Base-by-base conservation (phyloP, 2,329 filamentous ascomycete species). In the Ophiostoma sp. region DNA sequence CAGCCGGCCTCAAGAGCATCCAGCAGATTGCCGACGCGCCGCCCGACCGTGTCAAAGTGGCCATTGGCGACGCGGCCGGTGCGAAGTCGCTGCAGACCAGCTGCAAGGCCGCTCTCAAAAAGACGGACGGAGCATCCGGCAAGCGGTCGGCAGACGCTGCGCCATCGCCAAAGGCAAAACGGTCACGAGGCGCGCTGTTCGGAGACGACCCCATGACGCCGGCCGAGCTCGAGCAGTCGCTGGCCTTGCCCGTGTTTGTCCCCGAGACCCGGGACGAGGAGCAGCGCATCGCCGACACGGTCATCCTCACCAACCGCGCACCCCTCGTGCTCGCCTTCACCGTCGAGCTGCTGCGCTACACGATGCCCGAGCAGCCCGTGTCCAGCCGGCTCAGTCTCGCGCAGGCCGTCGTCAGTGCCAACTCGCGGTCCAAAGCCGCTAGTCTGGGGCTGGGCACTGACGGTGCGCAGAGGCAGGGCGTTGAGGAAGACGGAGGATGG, bases 351-450 rank as follows among this genome's bases (percentile, higher is more conserved):
- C 77, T 96, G 66, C 89, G 90, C 65, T 89, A 90, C 76, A 96
- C 92, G 0, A 94, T 94, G 89, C 91, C 93, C 0, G 89, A 91
- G 74, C 93, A 97, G 77, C 93, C 93, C 3, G 83, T 89, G 3
- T 95, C 91, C n/a, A 94, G 92, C 77, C 84, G 92, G 66, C 81
- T 96, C 27, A 96, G 92, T 76, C 81, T 97, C 27, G 91, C 89
- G 0, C 93, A 96, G 78, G 92, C 91, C 0, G 89, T 95, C 1
- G 91, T 96, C 20, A 94, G 91, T 76, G 88, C 88, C 36, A 95
- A 94, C 76, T 93, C 90, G 72, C 86, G 89, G 73, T 87, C 86
- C 48, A 94, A 94, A 79, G 93, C 93, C 11, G 84, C 89, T 36
- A 90, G 86, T 73, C 80, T 96, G 36, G 93, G 93, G 73, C 80